These are phyloP conservation scores for Naumovozyma baii DNA, from an alignment of 805 yeast genomes.

Conservation along the genomic window DNA sequence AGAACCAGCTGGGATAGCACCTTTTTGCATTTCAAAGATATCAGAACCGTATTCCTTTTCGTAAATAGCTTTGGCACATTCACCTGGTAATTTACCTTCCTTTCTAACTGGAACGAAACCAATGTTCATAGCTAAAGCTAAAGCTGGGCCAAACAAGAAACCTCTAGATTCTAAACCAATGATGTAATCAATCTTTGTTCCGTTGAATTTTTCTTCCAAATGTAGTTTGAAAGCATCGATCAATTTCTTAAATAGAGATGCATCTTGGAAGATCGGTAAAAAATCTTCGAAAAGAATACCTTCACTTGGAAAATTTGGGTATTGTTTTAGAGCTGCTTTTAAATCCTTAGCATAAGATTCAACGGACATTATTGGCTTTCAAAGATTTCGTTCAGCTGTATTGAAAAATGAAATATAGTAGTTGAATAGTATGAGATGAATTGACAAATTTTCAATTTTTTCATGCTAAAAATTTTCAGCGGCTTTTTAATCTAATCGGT, in stretches of 20 bases:
- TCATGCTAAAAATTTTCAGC: slow-evolving; percentile 1
- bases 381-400: too few relatives aligned
- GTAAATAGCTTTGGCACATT: slow-evolving; percentile 58
- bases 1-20: slow-evolving; percentile 68
- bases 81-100: slow-evolving; percentile 91
- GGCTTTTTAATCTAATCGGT: background rate
- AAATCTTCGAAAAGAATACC: slow-evolving; percentile 95
- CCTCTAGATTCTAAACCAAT: slow-evolving; percentile 97
- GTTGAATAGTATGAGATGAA: background rate
- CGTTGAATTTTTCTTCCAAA: slow-evolving; percentile 45
- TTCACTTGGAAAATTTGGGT: slow-evolving; percentile 88
- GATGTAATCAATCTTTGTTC: slow-evolving; percentile 67
- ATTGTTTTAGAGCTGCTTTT: slow-evolving; percentile 54
- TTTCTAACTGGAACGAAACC: slow-evolving; percentile 95
- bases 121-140: slow-evolving; percentile 80
- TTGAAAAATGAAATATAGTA: too few relatives aligned
- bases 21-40: slow-evolving; percentile 78
- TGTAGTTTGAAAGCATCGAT: slow-evolving; percentile 73
- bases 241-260: slow-evolving; percentile 70
- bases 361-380: slow-evolving; percentile 23
- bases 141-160: slow-evolving; percentile 88
- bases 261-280: slow-evolving; percentile 82
- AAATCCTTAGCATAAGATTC: slow-evolving; percentile 36
- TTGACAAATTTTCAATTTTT: too few relatives aligned
- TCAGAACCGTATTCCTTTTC: slow-evolving; percentile 91